These are phyloP conservation scores for Przewalskia tangutica DNA, from an alignment of 257 asterid species.

Conservation along the genomic window DNA sequence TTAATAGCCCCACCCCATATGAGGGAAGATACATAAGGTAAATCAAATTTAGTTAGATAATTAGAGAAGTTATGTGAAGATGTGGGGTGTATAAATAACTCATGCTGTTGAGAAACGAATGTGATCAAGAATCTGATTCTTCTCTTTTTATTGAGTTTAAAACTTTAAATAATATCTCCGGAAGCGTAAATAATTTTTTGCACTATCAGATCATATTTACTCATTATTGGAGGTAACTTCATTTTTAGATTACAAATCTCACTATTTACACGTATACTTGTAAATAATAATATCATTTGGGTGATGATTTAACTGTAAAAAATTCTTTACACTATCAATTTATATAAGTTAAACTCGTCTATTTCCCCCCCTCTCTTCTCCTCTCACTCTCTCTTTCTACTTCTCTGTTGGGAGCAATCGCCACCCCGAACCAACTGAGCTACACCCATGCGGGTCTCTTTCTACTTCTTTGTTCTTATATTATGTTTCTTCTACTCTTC, in stretches of 20 bases:
- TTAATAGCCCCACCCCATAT: not conserved
- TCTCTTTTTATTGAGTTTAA: not conserved
- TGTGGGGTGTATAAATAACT: not conserved
- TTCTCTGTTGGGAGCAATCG: no score
- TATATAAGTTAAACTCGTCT: no score
- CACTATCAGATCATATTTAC: not conserved
- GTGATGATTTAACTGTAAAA: not conserved
- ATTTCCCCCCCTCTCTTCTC: no score
- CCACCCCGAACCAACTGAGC: no score
- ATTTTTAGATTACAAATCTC: not conserved
- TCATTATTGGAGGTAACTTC: not conserved
- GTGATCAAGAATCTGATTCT: not conserved
- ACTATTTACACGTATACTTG: not conserved
- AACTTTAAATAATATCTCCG: not conserved
- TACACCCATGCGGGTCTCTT: no score
- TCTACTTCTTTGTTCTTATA: no score
- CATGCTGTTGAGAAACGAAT: not conserved
- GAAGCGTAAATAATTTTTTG: not conserved
- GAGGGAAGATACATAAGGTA: not conserved
- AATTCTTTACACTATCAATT: no score
- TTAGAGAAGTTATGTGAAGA: not conserved
- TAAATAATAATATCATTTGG: not conserved
- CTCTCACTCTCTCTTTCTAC: no score
- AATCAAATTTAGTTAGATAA: not conserved
- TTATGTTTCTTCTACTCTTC: no score